Evolutionary conservation across 2,329 filamentous ascomycete genomes (phyloP).

Genomic region (Madurella mycetomatis): DNA sequence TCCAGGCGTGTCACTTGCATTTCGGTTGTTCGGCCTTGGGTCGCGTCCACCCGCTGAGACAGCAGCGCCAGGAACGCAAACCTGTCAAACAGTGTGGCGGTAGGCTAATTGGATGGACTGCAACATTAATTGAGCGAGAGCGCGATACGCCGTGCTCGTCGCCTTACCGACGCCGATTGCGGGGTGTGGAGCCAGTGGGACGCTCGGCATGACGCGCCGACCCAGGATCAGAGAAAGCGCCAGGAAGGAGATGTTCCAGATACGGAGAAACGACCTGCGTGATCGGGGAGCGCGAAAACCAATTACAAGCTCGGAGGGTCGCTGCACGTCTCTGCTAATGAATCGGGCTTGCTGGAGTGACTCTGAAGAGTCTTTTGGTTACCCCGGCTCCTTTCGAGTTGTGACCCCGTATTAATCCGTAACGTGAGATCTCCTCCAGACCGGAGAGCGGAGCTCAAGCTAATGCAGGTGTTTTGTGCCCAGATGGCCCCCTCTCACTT

Average conservation of each 20-base stretch:
- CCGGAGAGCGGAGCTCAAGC: no score
- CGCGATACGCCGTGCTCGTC: no score
- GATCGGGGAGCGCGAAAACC: not conserved
- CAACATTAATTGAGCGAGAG: not conserved
- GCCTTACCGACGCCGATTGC: conserved; percentile 1
- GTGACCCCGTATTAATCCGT: no score
- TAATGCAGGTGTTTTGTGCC: no score
- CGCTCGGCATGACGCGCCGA: conserved; percentile 1
- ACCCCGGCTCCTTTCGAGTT: not conserved
- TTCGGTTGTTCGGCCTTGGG: conserved; percentile 15
- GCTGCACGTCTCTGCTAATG: not conserved
- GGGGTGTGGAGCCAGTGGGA: conserved; percentile 7
- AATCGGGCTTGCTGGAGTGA: not conserved
- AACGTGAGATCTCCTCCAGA: no score
- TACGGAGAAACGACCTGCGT: not conserved
- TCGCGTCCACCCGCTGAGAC: conserved; percentile 11
- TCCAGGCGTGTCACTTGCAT: not conserved
- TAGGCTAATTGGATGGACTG: not conserved
- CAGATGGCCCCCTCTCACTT: no score
- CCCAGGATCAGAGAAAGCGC: not conserved
- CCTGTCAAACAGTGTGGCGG: not conserved
- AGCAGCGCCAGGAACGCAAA: not conserved
- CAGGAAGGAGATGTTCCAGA: conserved; percentile 8
- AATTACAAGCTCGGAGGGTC: not conserved
- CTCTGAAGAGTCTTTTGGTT: not conserved